These are phyloP conservation scores for Blastocystis sp. DNA, from an alignment of 352 stramenopile genomes.

Conservation along the genomic window DNA sequence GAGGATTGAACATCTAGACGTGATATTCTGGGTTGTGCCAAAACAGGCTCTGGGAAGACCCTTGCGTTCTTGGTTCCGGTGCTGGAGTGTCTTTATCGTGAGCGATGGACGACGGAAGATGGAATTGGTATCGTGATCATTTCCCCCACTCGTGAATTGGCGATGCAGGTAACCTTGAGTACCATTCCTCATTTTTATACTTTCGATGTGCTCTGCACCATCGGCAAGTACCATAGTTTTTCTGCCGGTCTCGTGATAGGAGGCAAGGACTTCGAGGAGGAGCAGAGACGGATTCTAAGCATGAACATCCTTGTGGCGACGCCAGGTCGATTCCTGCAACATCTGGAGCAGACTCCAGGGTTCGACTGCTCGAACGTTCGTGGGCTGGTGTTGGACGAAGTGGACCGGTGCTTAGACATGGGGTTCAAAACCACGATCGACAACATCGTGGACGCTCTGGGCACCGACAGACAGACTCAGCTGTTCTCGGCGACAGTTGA, in stretches of 20 bases:
- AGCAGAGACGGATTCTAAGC: conserved; percentile 84
- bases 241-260: conserved; percentile 91
- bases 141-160: conserved; percentile 93
- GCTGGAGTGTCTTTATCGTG: conserved; percentile 80
- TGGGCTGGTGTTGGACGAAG: conserved; percentile 74
- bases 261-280: conserved; percentile 86
- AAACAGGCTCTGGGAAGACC: conserved; percentile 87
- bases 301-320: conserved; percentile 97
- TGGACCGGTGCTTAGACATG: conserved; percentile 72
- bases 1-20: conserved; percentile 70
- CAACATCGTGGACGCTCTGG: conserved; percentile 73
- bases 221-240: conserved; percentile 89
- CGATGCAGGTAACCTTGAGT: conserved; percentile 74
- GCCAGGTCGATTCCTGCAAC: conserved; percentile 88
- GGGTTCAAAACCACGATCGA: conserved; percentile 74
- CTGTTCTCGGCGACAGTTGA: conserved; percentile 94
- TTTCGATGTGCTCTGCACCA: conserved; percentile 90
- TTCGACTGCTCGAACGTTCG: conserved; percentile 88
- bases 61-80: conserved; percentile 81
- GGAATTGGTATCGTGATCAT: conserved; percentile 91
- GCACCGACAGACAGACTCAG: conserved; percentile 82
- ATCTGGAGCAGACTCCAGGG: conserved; percentile 94
- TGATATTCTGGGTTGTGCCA: conserved; percentile 83
- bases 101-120: conserved; percentile 80
- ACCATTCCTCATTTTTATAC: conserved; percentile 69